Base-by-base conservation (phyloP, 768 basidiomycete genomes). In the Rhodotorula graminis region DNA sequence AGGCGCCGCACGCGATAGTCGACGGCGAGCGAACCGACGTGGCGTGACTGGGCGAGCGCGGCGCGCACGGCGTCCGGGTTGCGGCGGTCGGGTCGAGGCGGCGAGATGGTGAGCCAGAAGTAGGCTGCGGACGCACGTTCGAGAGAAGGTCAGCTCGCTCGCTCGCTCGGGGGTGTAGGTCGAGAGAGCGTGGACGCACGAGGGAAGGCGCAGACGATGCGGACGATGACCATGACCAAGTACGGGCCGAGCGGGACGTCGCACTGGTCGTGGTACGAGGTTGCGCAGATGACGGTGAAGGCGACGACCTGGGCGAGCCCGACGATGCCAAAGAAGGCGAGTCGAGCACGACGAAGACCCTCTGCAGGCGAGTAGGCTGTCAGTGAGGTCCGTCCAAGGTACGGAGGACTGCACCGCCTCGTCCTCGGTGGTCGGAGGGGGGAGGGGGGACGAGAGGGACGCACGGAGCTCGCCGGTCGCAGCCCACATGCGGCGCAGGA, bases 191-290 rank as follows among this genome's bases (percentile, higher is more conserved):
- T 33, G 61, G 61, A 73, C 58, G 47, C 25, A 55, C 77, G 25
- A 2, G 78, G 78, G 33, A 66, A 72, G 2, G 69, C 52, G 44
- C 75, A 18, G 21, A 65, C 64, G 37, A 77, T 61, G 19, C 78
- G 64, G 19, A 71, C 67, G 52, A 62, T 33, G 40, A 69, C 46
- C 23, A 79, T 64, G 47, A 74, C 64, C 29, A 79, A 66, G 67
- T 73, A 79, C 11, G 67, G 40, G 4, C 52, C 59, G 19, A 79
- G 60, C 1, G 75, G 73, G 9, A 61, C 56, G 49, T 75, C 77
- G 64, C 78, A 79, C 1, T 71, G 31, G n/a, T 63, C 31, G 40
- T 46, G 16, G 49, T 64, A 61, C 4, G 60, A 29, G 16, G 72
- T 15, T 6, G 63, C 73, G n/a, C 73, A 69, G 21, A 77, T 53